phyloP scores from a whole-genome alignment of 2,329 filamentous ascomycete genomes.

The Fonsecaea pedrosoi region DNA sequence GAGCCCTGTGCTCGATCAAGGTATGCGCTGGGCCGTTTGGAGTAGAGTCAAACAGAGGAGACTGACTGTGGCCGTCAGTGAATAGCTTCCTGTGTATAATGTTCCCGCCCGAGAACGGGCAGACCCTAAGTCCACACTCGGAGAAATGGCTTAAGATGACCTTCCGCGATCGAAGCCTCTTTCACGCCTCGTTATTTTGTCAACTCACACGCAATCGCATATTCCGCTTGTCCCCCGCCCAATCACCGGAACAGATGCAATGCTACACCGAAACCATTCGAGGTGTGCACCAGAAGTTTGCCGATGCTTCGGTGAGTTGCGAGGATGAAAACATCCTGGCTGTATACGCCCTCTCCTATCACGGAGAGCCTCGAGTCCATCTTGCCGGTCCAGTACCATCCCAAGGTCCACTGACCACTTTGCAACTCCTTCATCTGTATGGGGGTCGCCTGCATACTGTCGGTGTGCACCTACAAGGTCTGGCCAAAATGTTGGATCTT shows the following conservation, averaged over 20 bases:
- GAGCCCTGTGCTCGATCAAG: constrained; percentile 30
- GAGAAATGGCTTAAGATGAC: constrained; percentile 31
- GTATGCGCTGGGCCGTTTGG: constrained; percentile 18
- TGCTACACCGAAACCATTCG: constrained; percentile 45
- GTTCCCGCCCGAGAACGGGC: constrained; percentile 32
- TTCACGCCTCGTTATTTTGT: constrained; percentile 36
- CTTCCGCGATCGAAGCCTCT: constrained; percentile 33
- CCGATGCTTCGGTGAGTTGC: constrained; percentile 43
- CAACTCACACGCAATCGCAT: constrained; percentile 33
- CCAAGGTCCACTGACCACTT: constrained; percentile 44
- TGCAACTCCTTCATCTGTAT: constrained; percentile 50
- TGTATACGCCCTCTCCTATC: constrained; percentile 47
- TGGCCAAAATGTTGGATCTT: constrained; percentile 47
- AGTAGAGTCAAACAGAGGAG: background rate
- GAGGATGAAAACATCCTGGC: constrained; percentile 48
- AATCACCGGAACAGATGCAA: constrained; percentile 31
- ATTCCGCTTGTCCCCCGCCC: constrained; percentile 17
- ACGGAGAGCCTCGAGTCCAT: constrained; percentile 41
- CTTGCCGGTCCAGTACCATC: constrained; percentile 42
- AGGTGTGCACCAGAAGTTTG: constrained; percentile 46
- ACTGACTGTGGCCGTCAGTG: constrained; percentile 9
- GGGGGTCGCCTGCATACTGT: constrained; percentile 46
- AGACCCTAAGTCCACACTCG: constrained; percentile 24
- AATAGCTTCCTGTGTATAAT: constrained; percentile 29
- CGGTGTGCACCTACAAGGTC: constrained; percentile 45